Percentiles rank a stretch among this genome's conserved stretches.
Conservation (phyloP, 352 stramenopile genomes). For the Pythium volutum region DNA sequence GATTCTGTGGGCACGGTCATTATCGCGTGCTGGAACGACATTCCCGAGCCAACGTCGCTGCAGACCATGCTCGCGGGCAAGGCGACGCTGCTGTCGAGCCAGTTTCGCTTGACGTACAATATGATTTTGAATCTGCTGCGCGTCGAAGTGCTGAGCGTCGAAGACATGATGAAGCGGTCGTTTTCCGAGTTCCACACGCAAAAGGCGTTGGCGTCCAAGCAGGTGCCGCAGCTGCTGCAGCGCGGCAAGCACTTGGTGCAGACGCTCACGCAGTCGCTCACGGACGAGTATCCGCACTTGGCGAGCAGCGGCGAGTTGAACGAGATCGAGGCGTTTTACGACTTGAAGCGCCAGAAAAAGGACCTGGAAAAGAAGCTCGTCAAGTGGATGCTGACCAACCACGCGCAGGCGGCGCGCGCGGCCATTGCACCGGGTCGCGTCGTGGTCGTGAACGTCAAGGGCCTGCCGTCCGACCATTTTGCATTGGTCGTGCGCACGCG, state of each 20-base stretch:
- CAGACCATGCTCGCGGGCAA: conserved; percentile 95
- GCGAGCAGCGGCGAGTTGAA: conserved; percentile 54
- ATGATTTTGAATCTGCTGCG: conserved; percentile 98
- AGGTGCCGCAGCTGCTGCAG: conserved; percentile 73
- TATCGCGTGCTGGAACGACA: conserved; percentile 96
- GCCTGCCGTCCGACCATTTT: conserved; percentile 51
- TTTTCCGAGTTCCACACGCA: conserved; percentile 97
- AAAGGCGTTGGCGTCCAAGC: conserved; percentile 74
- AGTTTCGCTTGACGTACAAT: conserved; percentile 99
- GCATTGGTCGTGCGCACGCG: conserved; percentile 64
- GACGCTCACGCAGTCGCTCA: conserved; percentile 44
- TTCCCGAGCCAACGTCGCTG: conserved; percentile 93
- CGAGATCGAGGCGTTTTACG: conserved; percentile 60
- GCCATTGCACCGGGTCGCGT: conserved; percentile 63
- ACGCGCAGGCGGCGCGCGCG: conserved; percentile 53
- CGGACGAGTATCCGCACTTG: conserved; percentile 63
- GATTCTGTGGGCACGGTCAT: conserved; percentile 97
- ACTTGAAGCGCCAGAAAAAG: conserved; percentile 68
- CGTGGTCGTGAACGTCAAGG: conserved; percentile 64
- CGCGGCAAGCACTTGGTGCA: conserved; percentile 51
- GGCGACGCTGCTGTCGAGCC: conserved; percentile 93
- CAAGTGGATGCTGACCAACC: conserved; percentile 67
- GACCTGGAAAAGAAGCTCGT: conserved; percentile 71
- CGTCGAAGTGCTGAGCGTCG: conserved; percentile 84
- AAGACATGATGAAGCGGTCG: conserved; percentile 97